Percentiles rank a stretch among this genome's conserved stretches.
These are phyloP conservation scores for Candida adriatica DNA, from an alignment of 805 yeast genomes.

Conservation along the genomic window DNA sequence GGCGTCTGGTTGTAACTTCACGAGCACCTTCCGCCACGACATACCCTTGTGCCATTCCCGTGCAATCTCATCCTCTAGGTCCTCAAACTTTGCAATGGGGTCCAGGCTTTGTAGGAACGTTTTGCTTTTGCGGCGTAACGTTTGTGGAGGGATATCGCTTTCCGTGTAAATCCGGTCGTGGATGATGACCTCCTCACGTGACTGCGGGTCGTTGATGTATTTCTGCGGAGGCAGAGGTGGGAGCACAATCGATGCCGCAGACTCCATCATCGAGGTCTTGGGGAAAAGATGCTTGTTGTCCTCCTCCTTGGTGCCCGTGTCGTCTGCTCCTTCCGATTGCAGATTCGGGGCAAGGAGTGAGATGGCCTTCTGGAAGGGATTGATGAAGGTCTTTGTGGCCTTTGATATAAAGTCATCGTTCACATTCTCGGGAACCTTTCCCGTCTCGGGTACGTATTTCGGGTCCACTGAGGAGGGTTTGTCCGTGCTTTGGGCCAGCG, in stretches of 20 bases:
- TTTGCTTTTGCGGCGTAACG: slow-evolving; percentile 11
- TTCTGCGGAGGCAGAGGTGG: slow-evolving; percentile 65
- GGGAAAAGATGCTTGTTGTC: slow-evolving; percentile 36
- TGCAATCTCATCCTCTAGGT: slow-evolving; percentile 61
- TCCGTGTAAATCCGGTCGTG: slow-evolving; percentile 63
- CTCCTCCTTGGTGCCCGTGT: slow-evolving; percentile 1
- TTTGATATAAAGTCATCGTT: slow-evolving; percentile 11
- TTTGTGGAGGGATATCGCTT: slow-evolving; percentile 36
- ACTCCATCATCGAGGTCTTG: slow-evolving; percentile 59
- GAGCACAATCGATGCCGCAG: slow-evolving; percentile 57
- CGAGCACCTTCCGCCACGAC: slow-evolving; percentile 67
- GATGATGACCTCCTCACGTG: slow-evolving; percentile 50
- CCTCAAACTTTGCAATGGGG: slow-evolving; percentile 35
- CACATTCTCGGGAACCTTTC: slow-evolving; percentile 13
- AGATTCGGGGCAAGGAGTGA: slow-evolving; percentile 34
- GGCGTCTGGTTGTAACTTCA: slow-evolving; percentile 64
- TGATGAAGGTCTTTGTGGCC: slow-evolving; percentile 24
- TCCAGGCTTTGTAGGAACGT: slow-evolving; percentile 25
- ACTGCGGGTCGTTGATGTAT: slow-evolving; percentile 56
- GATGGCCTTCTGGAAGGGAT: slow-evolving; percentile 41
- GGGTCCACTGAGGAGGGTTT: neutral
- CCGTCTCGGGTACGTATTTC: slow-evolving; percentile 3
- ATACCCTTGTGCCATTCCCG: slow-evolving; percentile 61
- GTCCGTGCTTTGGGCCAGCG: slow-evolving; percentile 6
- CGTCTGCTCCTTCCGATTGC: slow-evolving; percentile 7